These are phyloP conservation scores for Cercospora canescens DNA, from an alignment of 2,329 filamentous ascomycete genomes.

Conservation along the genomic window DNA sequence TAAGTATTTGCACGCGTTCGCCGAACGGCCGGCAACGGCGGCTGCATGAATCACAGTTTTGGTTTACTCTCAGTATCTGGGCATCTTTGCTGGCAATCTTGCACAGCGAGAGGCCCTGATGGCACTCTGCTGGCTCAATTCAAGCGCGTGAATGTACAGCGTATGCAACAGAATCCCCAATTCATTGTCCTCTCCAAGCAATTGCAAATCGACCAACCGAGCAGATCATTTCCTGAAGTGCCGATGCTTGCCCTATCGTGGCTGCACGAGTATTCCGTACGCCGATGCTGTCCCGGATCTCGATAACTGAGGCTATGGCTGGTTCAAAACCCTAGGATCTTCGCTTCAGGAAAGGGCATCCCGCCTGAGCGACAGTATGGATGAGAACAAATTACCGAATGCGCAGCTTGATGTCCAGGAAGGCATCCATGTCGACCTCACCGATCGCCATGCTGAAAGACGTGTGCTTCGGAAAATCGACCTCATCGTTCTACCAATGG, in stretches of 20 bases:
- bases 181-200: background rate
- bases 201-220: background rate
- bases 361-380: background rate
- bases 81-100: background rate
- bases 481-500: slow-evolving; percentile 22
- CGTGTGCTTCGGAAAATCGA: slow-evolving; percentile 23
- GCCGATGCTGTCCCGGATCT: background rate
- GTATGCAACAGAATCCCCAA: background rate
- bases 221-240: background rate
- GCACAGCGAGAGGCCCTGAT: background rate
- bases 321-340: background rate
- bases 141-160: background rate
- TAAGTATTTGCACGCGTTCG: background rate
- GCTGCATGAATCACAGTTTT: background rate
- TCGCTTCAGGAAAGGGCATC: background rate
- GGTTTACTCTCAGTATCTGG: background rate
- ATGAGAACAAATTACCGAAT: slow-evolving; percentile 5
- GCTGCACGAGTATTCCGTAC: background rate
- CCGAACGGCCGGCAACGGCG: background rate
- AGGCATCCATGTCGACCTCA: background rate
- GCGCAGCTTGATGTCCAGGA: background rate
- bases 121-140: background rate
- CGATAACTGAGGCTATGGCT: background rate
- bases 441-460: slow-evolving; percentile 10
- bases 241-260: background rate